Evolutionary conservation across 495 filamentous ascomycete species (phyloP).

Genomic region (Hamigera avellanea): DNA sequence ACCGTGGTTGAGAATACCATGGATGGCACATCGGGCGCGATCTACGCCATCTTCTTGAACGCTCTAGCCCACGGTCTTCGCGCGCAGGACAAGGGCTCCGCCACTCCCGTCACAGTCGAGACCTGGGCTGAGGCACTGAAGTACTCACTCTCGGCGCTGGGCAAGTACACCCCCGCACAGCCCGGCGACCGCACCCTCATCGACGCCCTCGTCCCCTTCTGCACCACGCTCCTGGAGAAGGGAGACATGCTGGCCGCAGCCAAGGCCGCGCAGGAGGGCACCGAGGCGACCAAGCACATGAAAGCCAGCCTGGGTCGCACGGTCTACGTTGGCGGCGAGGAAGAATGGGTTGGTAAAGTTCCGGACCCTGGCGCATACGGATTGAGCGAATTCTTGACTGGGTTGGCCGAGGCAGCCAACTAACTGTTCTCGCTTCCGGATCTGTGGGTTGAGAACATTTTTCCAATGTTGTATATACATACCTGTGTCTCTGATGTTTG

Average conservation of each 20-base stretch:
- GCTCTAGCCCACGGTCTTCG: conserved; percentile 69
- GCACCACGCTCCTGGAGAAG: conserved; percentile 51
- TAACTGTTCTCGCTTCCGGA: background rate
- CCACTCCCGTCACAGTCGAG: conserved; percentile 35
- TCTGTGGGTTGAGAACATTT: too few species aligned
- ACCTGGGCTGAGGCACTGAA: conserved; percentile 69
- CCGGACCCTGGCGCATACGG: conserved; percentile 91
- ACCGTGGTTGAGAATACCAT: conserved; percentile 76
- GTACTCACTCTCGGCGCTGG: conserved; percentile 57
- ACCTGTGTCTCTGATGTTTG: too few species aligned
- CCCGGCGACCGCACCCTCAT: conserved; percentile 84
- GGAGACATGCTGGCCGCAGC: conserved; percentile 59
- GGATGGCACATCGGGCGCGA: conserved; percentile 92
- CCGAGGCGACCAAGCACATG: conserved; percentile 84
- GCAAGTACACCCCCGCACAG: conserved; percentile 79
- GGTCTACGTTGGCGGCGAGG: conserved; percentile 84
- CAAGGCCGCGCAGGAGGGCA: conserved; percentile 60
- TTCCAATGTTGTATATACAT: too few species aligned
- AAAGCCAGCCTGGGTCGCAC: conserved; percentile 74
- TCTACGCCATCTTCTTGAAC: conserved; percentile 95
- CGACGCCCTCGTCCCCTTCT: conserved; percentile 83
- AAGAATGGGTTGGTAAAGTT: conserved; percentile 59
- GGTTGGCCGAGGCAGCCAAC: conserved; percentile 48
- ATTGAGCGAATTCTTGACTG: conserved; percentile 66
- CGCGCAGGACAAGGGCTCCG: conserved; percentile 36